phyloP scores from a whole-genome alignment of 23 red algal species.

The Gracilaria vermiculophylla region DNA sequence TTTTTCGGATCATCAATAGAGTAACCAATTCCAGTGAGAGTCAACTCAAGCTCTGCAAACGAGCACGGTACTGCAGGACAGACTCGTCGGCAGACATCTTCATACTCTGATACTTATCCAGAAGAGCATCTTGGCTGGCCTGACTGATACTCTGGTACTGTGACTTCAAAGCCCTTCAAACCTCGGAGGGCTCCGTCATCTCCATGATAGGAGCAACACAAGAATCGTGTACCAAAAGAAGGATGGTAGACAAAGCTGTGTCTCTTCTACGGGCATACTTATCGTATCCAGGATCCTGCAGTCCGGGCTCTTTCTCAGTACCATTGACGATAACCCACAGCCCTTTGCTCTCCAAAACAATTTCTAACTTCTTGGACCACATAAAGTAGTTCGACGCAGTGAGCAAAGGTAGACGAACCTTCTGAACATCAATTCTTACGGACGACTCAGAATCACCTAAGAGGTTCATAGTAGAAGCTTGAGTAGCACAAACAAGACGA shows the following conservation, averaged over 20 bases:
- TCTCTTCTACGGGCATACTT: no score
- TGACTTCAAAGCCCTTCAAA: slow-evolving; percentile 1
- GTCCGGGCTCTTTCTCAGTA: no score
- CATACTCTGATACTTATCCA: not conserved
- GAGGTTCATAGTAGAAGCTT: no score
- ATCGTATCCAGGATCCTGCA: no score
- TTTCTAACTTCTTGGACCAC: no score
- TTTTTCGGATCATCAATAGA: not conserved
- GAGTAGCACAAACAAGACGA: no score
- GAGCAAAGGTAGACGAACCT: no score
- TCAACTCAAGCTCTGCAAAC: not conserved
- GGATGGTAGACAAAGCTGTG: not conserved
- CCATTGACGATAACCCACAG: no score
- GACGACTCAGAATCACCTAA: no score
- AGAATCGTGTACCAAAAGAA: slow-evolving; percentile 5
- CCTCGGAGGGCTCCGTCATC: not conserved
- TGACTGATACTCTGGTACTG: not conserved
- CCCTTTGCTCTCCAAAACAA: no score
- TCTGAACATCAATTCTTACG: no score
- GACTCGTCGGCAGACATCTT: not conserved
- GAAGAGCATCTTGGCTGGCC: not conserved
- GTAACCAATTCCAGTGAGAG: not conserved
- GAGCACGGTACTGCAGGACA: slow-evolving; percentile 1
- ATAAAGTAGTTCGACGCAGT: no score
- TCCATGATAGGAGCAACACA: slow-evolving; percentile 26